phyloP scores from a whole-genome alignment of 2,329 filamentous ascomycete species.

The Raffaelea ambrosiae region DNA sequence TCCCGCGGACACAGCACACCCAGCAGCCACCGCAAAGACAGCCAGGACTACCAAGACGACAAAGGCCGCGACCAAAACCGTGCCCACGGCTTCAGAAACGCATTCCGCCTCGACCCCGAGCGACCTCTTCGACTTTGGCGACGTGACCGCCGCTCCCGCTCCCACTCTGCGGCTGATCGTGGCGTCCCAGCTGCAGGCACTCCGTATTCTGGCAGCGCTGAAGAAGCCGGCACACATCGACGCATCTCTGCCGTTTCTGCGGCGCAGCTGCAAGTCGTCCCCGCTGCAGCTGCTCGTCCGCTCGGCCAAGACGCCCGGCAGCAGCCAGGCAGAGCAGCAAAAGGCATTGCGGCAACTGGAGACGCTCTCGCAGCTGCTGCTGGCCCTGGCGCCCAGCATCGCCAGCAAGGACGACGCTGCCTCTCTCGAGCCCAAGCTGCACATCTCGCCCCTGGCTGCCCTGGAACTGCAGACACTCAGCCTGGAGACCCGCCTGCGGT shows the following conservation, averaged over 20 bases:
- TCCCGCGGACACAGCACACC: neutral
- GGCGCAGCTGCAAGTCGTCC: slow-evolving; percentile 43
- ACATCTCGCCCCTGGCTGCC: slow-evolving; percentile 45
- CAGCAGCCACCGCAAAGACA: neutral
- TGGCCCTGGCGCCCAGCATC: slow-evolving; percentile 60
- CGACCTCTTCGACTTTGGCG: slow-evolving; percentile 55
- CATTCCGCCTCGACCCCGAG: slow-evolving; percentile 17
- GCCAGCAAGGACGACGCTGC: slow-evolving; percentile 52
- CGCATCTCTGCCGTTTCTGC: slow-evolving; percentile 45
- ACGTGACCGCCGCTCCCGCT: slow-evolving; percentile 26
- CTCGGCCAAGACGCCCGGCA: slow-evolving; percentile 22
- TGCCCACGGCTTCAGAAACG: slow-evolving; percentile 28
- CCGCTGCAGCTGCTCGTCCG: slow-evolving; percentile 48
- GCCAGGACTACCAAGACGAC: slow-evolving; percentile 1
- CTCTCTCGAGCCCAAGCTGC: slow-evolving; percentile 44
- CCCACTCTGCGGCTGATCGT: slow-evolving; percentile 47
- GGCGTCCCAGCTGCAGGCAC: slow-evolving; percentile 53
- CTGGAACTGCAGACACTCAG: slow-evolving; percentile 58
- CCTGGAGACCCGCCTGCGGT: slow-evolving; percentile 51
- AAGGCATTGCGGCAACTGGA: slow-evolving; percentile 61
- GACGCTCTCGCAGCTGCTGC: slow-evolving; percentile 52
- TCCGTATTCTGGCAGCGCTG: slow-evolving; percentile 53
- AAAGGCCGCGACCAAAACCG: slow-evolving; percentile 23
- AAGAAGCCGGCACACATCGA: slow-evolving; percentile 54
- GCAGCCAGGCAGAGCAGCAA: slow-evolving; percentile 30